These are phyloP conservation scores for Talaromyces sp. DNA, from an alignment of 2,329 filamentous ascomycete species.

Conservation along the genomic window DNA sequence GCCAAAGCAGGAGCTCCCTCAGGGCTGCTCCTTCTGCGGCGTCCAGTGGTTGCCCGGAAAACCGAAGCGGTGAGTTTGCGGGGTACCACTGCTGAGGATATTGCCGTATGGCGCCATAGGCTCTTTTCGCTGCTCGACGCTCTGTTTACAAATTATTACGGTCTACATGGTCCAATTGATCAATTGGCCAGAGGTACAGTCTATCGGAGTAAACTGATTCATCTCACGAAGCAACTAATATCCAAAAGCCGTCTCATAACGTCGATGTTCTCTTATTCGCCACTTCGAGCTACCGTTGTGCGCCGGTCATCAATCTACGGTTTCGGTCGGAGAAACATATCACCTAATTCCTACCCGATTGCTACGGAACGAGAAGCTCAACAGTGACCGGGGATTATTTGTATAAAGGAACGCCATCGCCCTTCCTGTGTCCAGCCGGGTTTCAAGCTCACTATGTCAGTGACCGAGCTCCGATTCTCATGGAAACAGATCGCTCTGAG, in stretches of 20 bases:
- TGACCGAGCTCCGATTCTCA: not conserved
- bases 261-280: not conserved
- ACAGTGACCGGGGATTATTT: not conserved
- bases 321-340: slow-evolving; percentile 4
- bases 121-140: not conserved
- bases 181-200: not conserved
- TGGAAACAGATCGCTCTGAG: not conserved
- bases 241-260: too few relatives aligned
- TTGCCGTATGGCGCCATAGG: slow-evolving; percentile 4
- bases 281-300: not conserved
- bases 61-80: slow-evolving; percentile 5
- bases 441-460: not conserved
- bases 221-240: not conserved
- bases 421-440: not conserved
- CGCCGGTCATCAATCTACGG: not conserved
- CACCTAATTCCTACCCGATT: not conserved
- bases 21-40: not conserved
- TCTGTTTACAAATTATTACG: not conserved
- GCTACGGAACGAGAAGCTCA: not conserved
- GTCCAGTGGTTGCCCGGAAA: slow-evolving; percentile 7
- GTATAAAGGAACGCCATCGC: not conserved
- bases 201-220: not conserved
- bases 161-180: not conserved
- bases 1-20: slow-evolving; percentile 2
- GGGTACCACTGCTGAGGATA: not conserved